These are phyloP conservation scores for Wallacemonas sp. DNA, from an alignment of 208 protist genomes.

Conservation along the genomic window DNA sequence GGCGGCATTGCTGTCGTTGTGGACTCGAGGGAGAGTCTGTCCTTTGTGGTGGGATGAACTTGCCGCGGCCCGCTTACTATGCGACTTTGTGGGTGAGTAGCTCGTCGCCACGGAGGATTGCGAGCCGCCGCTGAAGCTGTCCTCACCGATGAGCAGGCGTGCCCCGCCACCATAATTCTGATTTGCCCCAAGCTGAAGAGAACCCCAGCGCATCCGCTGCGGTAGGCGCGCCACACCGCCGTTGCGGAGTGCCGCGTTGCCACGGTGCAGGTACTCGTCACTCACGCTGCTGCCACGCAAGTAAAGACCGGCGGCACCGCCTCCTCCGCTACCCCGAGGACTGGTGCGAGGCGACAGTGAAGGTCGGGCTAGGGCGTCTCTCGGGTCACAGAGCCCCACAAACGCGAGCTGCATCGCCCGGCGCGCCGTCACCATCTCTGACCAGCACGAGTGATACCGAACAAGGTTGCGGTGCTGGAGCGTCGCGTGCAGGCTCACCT, in stretches of 20 bases:
- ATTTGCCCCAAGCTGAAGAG: background rate
- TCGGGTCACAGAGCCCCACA: slow-evolving; percentile 46
- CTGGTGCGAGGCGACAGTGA: background rate
- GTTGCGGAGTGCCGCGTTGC: background rate
- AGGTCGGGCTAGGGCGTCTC: slow-evolving; percentile 22
- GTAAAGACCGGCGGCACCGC: background rate
- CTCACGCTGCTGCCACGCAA: background rate
- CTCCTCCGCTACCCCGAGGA: background rate
- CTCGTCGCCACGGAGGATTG: background rate
- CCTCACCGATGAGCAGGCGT: slow-evolving; percentile 9
- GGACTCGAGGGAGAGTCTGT: too few species aligned
- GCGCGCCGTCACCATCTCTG: slow-evolving; percentile 63
- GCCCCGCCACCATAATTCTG: background rate
- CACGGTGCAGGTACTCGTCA: background rate
- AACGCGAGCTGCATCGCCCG: slow-evolving; percentile 70
- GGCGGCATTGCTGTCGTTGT: slow-evolving; percentile 4
- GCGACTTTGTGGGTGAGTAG: too few species aligned
- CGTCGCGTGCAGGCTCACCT: slow-evolving; percentile 72
- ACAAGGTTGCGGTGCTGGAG: slow-evolving; percentile 61
- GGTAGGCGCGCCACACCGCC: background rate
- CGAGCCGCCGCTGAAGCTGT: slow-evolving; percentile 2
- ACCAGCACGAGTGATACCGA: slow-evolving; percentile 83
- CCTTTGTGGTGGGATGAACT: too few species aligned
- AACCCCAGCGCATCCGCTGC: slow-evolving; percentile 3
- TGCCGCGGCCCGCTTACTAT: too few species aligned